These are phyloP conservation scores for Xerocomellus chrysenteron DNA, from an alignment of 768 basidiomycete genomes.

Conservation along the genomic window DNA sequence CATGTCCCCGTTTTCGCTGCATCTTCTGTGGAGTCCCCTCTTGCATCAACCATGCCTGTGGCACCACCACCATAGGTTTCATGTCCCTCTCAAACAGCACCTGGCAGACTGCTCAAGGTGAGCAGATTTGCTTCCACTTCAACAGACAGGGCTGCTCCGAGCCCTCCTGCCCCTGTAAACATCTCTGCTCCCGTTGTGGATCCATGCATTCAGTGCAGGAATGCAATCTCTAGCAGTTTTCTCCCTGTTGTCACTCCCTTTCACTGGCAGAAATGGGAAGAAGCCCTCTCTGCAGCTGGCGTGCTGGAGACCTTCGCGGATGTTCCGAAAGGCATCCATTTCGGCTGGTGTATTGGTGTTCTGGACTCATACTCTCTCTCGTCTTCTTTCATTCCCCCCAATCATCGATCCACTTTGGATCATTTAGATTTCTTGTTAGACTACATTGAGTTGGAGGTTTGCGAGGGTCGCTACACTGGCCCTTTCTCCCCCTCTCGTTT, in stretches of 20 bases:
- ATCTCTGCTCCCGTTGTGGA: not conserved
- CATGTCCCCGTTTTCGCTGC: not conserved
- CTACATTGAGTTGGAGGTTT: constrained; percentile 35
- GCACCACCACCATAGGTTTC: not conserved
- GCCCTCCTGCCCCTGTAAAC: not conserved
- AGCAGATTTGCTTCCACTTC: not conserved
- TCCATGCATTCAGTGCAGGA: constrained; percentile 13
- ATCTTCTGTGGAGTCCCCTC: no score
- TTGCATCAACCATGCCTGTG: no score
- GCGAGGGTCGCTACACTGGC: constrained; percentile 6
- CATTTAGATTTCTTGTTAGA: constrained; percentile 23
- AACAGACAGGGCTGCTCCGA: not conserved
- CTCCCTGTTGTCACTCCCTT: constrained; percentile 26
- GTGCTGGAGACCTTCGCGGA: not conserved
- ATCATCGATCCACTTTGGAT: not conserved
- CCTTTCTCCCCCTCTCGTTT: not conserved
- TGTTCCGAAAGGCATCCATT: not conserved
- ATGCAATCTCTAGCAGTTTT: constrained; percentile 15
- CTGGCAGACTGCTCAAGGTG: not conserved
- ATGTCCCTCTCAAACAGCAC: not conserved
- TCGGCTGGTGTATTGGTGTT: not conserved
- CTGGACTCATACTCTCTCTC: not conserved
- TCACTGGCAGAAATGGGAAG: constrained; percentile 17
- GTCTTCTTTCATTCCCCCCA: not conserved
- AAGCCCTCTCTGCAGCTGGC: not conserved